Evolutionary conservation across 352 stramenopile species (phyloP).

Genomic region (Halophytophthora polymorphica): DNA sequence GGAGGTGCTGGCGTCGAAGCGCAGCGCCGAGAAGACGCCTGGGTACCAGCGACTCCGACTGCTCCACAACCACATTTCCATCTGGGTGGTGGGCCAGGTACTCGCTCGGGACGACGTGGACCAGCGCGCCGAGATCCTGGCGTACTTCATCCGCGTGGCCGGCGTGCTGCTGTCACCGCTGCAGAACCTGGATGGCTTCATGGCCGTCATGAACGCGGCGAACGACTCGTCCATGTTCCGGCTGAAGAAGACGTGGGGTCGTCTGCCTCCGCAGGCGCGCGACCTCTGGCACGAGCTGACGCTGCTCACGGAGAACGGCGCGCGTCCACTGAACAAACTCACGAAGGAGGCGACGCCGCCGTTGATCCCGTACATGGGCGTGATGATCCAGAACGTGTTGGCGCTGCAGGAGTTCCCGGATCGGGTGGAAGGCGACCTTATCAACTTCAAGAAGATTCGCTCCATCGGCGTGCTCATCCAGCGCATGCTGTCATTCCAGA

Average conservation of each 20-base stretch:
- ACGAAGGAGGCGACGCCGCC: constrained; percentile 68
- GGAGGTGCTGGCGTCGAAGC: constrained; percentile 73
- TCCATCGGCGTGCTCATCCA: constrained; percentile 62
- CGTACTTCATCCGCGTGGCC: constrained; percentile 84
- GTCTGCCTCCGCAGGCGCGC: constrained; percentile 59
- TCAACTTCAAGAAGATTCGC: constrained; percentile 90
- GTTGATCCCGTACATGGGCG: constrained; percentile 79
- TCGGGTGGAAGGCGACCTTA: constrained; percentile 63
- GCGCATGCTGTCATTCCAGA: constrained; percentile 60
- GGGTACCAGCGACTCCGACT: constrained; percentile 79
- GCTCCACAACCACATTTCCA: constrained; percentile 84
- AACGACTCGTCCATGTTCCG: constrained; percentile 87
- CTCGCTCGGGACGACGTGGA: constrained; percentile 71
- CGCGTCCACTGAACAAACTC: constrained; percentile 72
- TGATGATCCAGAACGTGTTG: constrained; percentile 86
- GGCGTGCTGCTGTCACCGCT: constrained; percentile 68
- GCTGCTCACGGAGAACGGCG: constrained; percentile 79
- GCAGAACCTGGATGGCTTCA: constrained; percentile 87
- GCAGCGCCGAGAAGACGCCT: constrained; percentile 72
- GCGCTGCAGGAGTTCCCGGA: constrained; percentile 83
- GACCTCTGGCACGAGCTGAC: constrained; percentile 85
- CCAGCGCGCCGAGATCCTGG: constrained; percentile 73
- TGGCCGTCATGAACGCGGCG: constrained; percentile 88
- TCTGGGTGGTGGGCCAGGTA: constrained; percentile 86
- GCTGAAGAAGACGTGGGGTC: constrained; percentile 84